Base-by-base conservation (phyloP, 2,329 filamentous ascomycete species). In the Zarea fungicola region DNA sequence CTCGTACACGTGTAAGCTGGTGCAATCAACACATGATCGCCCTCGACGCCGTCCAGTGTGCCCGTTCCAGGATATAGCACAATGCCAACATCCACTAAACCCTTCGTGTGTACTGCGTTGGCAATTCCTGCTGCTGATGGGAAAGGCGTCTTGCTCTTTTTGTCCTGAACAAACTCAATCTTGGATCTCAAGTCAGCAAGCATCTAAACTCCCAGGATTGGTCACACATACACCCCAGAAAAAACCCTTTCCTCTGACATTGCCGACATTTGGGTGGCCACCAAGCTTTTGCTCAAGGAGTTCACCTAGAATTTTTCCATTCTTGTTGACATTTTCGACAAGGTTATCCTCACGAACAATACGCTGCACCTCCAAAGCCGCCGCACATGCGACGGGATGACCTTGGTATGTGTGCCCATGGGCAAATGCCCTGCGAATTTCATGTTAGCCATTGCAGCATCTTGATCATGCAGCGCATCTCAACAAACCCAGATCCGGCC, bases 1-100 rank as follows among this genome's bases (percentile, higher is more conserved):
- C 53, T 62, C 58, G 37, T 65, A 59, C 9, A 65, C 60, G 49
- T 74, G 52, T 72, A 84, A 1, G 80, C 71, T 3, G 77, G 60
- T 2, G 57, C 53, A 8, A 62, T 43, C 8, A 59, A 42, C 10
- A 58, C 52, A 7, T 60, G 55, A n/a, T 62, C 60, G 7, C 60
- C 59, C 1, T 40, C 19, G 8, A 53, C 25, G 1, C 60, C 60
- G 21, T 61, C 54, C 16, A 52, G 51, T 2, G 56, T 60, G 4
- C 59, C 60, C 4, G 29, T 59, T 3, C 57, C 58, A 6, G 59
- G 60, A 35, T 58, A 77, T 3, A 85, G 71, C 48, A 75, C 73
- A 4, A 70, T 75, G 35, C 74, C 69, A 37, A 75, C 71, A 19
- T 54, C 52, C 4, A 65, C 57, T 10, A 74, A 59, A 1, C 83